Base-by-base conservation (phyloP, 352 stramenopile genomes). In the Plasmopara muralis region DNA sequence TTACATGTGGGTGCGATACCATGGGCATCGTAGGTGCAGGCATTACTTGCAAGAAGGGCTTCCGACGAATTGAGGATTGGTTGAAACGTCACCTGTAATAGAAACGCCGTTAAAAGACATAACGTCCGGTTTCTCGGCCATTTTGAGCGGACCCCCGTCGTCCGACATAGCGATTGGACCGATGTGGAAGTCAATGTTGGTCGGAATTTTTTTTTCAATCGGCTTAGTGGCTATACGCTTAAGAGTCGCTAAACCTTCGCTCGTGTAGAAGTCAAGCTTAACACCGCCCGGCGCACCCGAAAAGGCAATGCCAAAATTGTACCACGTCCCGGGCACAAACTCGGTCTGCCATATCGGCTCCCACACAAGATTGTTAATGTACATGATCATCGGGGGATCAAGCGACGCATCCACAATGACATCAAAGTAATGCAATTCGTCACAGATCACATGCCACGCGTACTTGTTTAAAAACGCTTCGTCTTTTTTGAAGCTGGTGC, bases 41-140 rank as follows among this genome's bases (percentile, higher is more conserved):
- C 20, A 25, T 25, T 25, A 25, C 3, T 25, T 25, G 20, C 20
- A 25, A 25, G 1, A 25, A 25, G 20, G 20, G 20, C 20, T 25
- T 25, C 20, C 20, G 20, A 25, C 20, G 20, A 25, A 25, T 25
- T 25, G 20, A 1, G 20, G 20, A 25, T 25, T 1, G 20, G 33
- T 38, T 4, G 33, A 38, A 38, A 38, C 33, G 33, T 38, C 9
- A 38, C 13, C 4, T 14, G 9, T 5, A 9, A 38, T 14, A 14
- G 33, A 14, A 6, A 84, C 54, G n/a, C 73, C 70, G 55, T 68
- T 84, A 57, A 80, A 84, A 33, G 63, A 66, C 30, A 84, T 56
- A 7, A 80, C 53, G 46, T 84, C 73, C 49, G 77, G 68, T 14
- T 50, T 60, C 2, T 59, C 49, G 4, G 62, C 64, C 70, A 84